Conservation (phyloP, 352 stramenopile genomes). For the Thraustotheca clavata region DNA sequence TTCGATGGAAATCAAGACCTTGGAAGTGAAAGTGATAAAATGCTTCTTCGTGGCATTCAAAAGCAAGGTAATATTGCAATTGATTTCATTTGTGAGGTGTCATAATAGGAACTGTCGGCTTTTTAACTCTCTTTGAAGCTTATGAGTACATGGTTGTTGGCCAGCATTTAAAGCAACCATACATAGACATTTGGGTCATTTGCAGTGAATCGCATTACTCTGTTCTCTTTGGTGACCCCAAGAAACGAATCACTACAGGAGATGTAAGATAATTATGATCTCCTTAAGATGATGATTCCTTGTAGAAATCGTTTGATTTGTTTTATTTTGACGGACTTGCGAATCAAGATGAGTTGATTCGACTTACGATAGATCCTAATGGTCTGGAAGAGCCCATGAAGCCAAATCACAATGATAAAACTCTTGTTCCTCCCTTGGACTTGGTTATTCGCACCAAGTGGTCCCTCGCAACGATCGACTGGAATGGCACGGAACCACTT, state of each 20-base stretch:
- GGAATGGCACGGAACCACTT: conserved; percentile 82
- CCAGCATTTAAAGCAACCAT: conserved; percentile 61
- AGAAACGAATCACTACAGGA: neutral
- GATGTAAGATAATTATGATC: neutral
- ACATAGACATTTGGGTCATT: conserved; percentile 82
- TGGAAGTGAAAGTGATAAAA: conserved; percentile 49
- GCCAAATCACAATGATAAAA: conserved; percentile 35
- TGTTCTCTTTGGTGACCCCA: conserved; percentile 59
- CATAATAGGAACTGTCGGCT: conserved; percentile 61
- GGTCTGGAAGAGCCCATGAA: conserved; percentile 23
- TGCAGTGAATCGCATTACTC: conserved; percentile 91
- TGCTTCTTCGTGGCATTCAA: conserved; percentile 68
- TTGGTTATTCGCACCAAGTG: conserved; percentile 88
- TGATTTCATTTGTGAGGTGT: neutral
- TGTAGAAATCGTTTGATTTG: conserved; percentile 42
- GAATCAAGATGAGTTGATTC: conserved; percentile 83
- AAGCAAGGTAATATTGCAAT: conserved; percentile 1
- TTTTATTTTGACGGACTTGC: conserved; percentile 85
- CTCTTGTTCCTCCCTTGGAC: conserved; percentile 75
- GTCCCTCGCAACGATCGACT: conserved; percentile 63
- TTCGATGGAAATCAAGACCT: conserved; percentile 88
- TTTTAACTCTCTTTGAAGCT: conserved; percentile 88
- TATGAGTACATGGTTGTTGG: conserved; percentile 86
- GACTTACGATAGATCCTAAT: conserved; percentile 36
- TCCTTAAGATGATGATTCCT: neutral